A percentile compares a stretch with the other conserved stretches of the same genome.
phyloP scores from a whole-genome alignment of 176 grass and related monocot species.

The Hyparrhenia diplandra region DNA sequence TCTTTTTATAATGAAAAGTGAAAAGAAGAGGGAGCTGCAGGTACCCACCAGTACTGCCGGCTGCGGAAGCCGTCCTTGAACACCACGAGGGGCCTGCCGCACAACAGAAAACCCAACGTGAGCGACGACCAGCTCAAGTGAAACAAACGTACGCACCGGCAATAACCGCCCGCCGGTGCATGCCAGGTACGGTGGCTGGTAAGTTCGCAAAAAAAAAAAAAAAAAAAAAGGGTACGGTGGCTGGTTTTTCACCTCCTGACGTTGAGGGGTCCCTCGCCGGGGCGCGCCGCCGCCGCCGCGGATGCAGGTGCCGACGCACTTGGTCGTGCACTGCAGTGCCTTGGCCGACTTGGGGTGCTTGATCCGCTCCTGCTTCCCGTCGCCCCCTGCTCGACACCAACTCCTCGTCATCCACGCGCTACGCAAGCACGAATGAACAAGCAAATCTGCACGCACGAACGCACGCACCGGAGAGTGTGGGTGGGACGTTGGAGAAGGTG shows the following conservation, averaged over 20 bases:
- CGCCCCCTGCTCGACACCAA: constrained; percentile 24
- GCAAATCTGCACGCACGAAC: too few species aligned
- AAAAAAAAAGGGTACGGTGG: too few species aligned
- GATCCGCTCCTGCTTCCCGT: constrained; percentile 45
- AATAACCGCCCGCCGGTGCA: background rate
- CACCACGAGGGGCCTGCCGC: constrained; percentile 37
- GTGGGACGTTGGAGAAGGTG: constrained; percentile 48
- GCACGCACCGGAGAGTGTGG: constrained; percentile 40
- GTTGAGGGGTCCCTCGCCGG: constrained; percentile 56
- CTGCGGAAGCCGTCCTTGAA: constrained; percentile 62
- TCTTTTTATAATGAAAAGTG: too few species aligned
- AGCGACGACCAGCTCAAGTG: background rate
- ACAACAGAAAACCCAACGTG: background rate
- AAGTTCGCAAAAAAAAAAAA: too few species aligned
- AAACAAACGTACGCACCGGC: background rate
- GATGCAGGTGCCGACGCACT: constrained; percentile 79
- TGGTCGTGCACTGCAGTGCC: constrained; percentile 58
- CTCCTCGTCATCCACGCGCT: background rate
- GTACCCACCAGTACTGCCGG: constrained; percentile 47
- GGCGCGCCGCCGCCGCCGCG: constrained; percentile 52
- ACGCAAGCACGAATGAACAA: background rate
- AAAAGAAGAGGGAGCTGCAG: background rate
- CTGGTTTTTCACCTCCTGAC: background rate
- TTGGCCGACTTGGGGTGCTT: constrained; percentile 58
- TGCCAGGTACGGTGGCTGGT: too few species aligned